phyloP scores from a whole-genome alignment of 192 early-diverging fungal species.

The Backusella liffmaniae region DNA sequence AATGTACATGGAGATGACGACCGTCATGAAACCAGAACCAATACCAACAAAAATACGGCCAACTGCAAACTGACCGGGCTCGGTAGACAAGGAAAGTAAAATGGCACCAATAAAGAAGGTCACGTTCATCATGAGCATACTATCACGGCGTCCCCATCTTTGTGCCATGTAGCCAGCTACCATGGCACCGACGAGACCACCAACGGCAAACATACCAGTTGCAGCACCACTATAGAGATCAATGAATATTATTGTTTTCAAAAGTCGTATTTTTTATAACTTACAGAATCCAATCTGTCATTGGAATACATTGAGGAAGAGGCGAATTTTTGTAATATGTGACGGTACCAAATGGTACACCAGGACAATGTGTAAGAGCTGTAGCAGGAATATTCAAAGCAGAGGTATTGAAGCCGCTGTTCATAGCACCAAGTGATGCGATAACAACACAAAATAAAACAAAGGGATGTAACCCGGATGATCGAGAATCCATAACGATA shows the following conservation, averaged over 20 bases:
- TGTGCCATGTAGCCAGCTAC: conserved; percentile 57
- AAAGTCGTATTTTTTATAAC: neutral
- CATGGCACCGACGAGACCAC: conserved; percentile 66
- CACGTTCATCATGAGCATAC: conserved; percentile 48
- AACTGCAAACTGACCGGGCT: conserved; percentile 27
- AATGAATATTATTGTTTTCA: no score
- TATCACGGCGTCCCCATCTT: conserved; percentile 59
- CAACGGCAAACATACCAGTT: conserved; percentile 57
- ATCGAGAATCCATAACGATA: conserved; percentile 20
- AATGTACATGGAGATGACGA: conserved; percentile 56
- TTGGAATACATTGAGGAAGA: conserved; percentile 33
- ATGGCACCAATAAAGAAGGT: conserved; percentile 44
- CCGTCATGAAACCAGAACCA: conserved; percentile 56
- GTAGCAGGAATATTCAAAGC: conserved; percentile 56
- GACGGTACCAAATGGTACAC: conserved; percentile 12
- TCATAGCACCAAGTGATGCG: conserved; percentile 29
- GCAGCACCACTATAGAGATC: conserved; percentile 39
- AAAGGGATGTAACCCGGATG: conserved; percentile 10
- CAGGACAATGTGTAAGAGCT: conserved; percentile 52
- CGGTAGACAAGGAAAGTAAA: conserved; percentile 32
- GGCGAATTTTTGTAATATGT: conserved; percentile 27
- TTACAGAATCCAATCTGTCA: conserved; percentile 48
- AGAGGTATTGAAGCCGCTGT: conserved; percentile 32
- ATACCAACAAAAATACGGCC: conserved; percentile 53
- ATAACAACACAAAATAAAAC: conserved; percentile 28